Base-by-base conservation (phyloP, 2,329 filamentous ascomycete species). In the Claviceps spartinae region DNA sequence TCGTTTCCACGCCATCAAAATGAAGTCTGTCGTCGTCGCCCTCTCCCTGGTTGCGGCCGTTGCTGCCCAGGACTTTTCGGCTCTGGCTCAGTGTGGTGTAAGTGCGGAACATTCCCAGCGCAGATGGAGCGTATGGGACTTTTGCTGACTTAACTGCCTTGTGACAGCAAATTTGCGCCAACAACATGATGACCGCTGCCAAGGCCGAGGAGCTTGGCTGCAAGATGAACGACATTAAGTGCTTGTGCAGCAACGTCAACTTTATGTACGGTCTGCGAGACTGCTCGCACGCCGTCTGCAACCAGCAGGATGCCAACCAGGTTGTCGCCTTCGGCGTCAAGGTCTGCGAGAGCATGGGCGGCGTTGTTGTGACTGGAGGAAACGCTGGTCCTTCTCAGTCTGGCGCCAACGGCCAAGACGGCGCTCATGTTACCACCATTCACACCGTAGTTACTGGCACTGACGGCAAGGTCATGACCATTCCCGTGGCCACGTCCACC, bases 31-130 rank as follows among this genome's bases (percentile, higher is more conserved):
- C 53, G 56, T 72, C 58, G 59, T 76, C 58, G 60, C 72, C 55
- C 58, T 72, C 60, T 61, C 69, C 57, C 60, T 73, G 52, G 68
- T 67, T 56, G 65, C 69, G 47, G 60, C 69, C 42, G 68, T 61
- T 55, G 64, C 64, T 18, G 72, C 69, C 42, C 73, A 76, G 61
- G 61, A 67, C 55, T 49, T 67, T 47, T 50, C 63, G 53, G 63
- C 65, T 52, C 72, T 79, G 49, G 70, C 75, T 37, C 53, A 61
- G 18, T 81, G 78, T 59, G 76, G 71, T 64, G 78, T 81, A 74
- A 71, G 77, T 30, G 38, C 42, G 4, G 16, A 26, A 16, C 16
- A 6, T 11, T 5, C 24, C 14, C 3, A 26, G 20, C 20, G 8
- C 14, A 16, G 38, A 14, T 7, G 4, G 2, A 16, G 20, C 42